Conservation (phyloP, 495 filamentous ascomycete species). For the Daldinia loculata region DNA sequence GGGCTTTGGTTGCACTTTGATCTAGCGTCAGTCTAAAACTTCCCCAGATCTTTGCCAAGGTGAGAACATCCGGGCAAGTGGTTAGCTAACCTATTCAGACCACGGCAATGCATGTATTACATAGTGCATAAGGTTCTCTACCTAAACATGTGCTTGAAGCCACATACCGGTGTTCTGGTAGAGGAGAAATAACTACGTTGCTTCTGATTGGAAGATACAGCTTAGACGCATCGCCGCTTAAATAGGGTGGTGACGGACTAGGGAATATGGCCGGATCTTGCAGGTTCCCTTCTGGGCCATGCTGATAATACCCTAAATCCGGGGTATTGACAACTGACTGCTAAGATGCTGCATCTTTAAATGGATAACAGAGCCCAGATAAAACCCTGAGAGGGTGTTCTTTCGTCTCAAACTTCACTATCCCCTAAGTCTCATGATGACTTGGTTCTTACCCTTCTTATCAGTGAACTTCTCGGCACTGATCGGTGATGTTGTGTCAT, state of each 20-base stretch:
- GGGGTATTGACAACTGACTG: not conserved
- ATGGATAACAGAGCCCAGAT: not conserved
- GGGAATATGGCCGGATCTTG: slow-evolving; percentile 8
- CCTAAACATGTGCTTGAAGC: slow-evolving; percentile 5
- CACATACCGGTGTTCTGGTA: slow-evolving; percentile 17
- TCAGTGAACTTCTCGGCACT: slow-evolving; percentile 13
- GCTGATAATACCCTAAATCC: slow-evolving; percentile 14
- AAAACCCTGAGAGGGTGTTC: not conserved
- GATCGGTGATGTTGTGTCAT: slow-evolving; percentile 6
- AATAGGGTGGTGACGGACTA: not conserved
- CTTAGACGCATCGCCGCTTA: slow-evolving; percentile 4
- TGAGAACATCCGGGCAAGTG: slow-evolving; percentile 20
- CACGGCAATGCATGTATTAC: slow-evolving; percentile 8
- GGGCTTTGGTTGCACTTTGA: not conserved
- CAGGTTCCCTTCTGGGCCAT: not conserved
- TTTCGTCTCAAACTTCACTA: not conserved
- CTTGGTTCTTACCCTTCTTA: slow-evolving; percentile 15
- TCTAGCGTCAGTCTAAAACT: slow-evolving; percentile 8
- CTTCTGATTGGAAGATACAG: slow-evolving; percentile 10
- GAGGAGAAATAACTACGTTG: slow-evolving; percentile 1
- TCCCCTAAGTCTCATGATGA: slow-evolving; percentile 16
- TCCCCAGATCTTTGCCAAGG: slow-evolving; percentile 22
- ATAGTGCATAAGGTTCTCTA: slow-evolving; percentile 4
- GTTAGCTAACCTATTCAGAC: not conserved
- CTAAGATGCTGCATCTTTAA: slow-evolving; percentile 8